These are phyloP conservation scores for Neoscytalidium dimidiatum DNA, from an alignment of 2,329 filamentous ascomycete species.

Conservation along the genomic window DNA sequence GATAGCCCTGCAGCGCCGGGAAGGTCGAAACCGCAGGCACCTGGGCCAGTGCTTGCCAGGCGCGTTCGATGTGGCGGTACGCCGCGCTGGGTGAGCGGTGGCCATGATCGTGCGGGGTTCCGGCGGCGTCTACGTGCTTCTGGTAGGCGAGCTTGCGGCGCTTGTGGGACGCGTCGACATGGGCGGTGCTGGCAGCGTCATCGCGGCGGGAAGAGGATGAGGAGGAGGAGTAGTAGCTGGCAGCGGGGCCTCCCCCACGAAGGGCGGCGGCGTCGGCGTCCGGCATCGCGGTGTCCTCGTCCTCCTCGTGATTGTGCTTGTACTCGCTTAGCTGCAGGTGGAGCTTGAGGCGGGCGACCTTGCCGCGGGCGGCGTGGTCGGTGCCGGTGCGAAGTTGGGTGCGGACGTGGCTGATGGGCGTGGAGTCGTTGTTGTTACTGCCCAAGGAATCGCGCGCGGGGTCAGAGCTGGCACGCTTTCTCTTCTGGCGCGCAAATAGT, in stretches of 20 bases:
- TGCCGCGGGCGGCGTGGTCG: neutral
- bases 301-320: too few species aligned
- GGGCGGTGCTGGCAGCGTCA: neutral
- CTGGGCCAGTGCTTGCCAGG: neutral
- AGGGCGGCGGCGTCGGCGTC: neutral
- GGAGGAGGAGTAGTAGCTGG: too few species aligned
- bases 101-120: too few species aligned
- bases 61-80: too few species aligned
- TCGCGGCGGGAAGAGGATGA: neutral
- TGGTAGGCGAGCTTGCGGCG: neutral
- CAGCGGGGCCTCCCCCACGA: too few species aligned
- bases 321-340: neutral
- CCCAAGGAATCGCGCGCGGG: too few species aligned
- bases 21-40: neutral
- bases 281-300: neutral
- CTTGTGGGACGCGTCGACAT: neutral
- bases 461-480: too few species aligned
- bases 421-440: too few species aligned
- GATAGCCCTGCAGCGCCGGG: neutral
- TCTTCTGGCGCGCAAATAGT: neutral
- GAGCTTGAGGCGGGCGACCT: neutral
- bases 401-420: too few species aligned
- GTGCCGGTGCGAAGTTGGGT: too few species aligned
- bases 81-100: too few species aligned
- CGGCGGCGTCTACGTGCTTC: neutral